Evolutionary conservation across 768 basidiomycete species (phyloP).

Genomic region (Amanita exitialis): DNA sequence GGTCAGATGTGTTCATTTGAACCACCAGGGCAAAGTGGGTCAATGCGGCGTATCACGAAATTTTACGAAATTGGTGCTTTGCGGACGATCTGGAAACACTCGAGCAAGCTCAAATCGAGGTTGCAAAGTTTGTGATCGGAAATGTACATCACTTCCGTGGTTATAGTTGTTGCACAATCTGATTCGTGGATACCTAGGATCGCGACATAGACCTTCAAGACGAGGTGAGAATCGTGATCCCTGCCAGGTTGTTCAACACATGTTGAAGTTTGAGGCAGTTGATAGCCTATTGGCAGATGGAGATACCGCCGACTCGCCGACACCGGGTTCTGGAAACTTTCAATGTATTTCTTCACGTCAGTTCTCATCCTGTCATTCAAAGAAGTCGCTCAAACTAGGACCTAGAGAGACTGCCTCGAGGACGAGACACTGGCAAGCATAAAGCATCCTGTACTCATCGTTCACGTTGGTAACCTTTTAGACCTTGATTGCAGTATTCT

Average conservation of each 20-base stretch:
- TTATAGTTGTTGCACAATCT: background rate
- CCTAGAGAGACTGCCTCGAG: slow-evolving; percentile 40
- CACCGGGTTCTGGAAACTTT: slow-evolving; percentile 41
- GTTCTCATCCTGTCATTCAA: slow-evolving; percentile 12
- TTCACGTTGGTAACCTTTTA: slow-evolving; percentile 40
- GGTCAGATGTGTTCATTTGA: slow-evolving; percentile 4
- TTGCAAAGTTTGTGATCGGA: slow-evolving; percentile 44
- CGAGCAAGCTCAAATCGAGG: slow-evolving; percentile 56
- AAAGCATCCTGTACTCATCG: slow-evolving; percentile 53
- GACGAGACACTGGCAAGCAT: slow-evolving; percentile 39
- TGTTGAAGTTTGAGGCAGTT: slow-evolving; percentile 30
- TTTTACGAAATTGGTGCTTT: slow-evolving; percentile 52
- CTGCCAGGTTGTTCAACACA: background rate
- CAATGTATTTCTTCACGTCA: slow-evolving; percentile 51
- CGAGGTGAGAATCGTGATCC: slow-evolving; percentile 35
- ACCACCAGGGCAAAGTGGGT: slow-evolving; percentile 43
- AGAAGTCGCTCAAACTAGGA: slow-evolving; percentile 1
- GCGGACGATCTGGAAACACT: slow-evolving; percentile 58
- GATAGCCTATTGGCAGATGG: slow-evolving; percentile 53
- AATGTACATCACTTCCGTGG: slow-evolving; percentile 28
- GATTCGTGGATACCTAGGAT: slow-evolving; percentile 22
- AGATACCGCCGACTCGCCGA: slow-evolving; percentile 43
- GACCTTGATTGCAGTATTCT: background rate
- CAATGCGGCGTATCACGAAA: slow-evolving; percentile 52
- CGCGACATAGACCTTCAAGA: slow-evolving; percentile 50